Base-by-base conservation (phyloP, 768 basidiomycete genomes). In the Postia placenta region DNA sequence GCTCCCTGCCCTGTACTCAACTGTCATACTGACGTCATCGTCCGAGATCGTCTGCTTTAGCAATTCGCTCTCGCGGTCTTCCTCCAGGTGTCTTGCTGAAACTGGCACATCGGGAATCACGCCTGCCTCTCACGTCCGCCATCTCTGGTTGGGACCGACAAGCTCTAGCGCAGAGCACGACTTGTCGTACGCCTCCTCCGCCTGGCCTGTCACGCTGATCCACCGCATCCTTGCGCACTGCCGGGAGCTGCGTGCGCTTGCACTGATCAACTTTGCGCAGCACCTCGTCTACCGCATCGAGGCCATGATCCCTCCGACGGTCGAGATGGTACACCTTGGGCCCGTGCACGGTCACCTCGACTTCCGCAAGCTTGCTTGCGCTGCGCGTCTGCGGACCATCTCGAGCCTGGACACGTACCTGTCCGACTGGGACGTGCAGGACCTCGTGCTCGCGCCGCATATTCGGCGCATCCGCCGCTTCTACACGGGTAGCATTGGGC, bases 321-420 rank as follows among this genome's bases (percentile, higher is more conserved):
- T 73, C 26, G 52, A 64, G 26, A 52, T 59, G 17, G 60, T 72
- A 14, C 55, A 60, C 11, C 55, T 71, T 27, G 71, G 67, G 1
- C 69, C 69, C 2, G 54, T 66, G 23, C 69, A 71, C 53, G 70
- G 70, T 7, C 48, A 63, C 7, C 60, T 69, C 38, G 60, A 64
- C 52, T 45, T 44, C 38, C 40, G 42, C 14, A 47, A 61, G n/a
- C 55, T 71, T 19, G 56, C 48, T 9, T 60, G 60, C 41, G 42
- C 47, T 5, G 26, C 41, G 25, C 38, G 40, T 9, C 47, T 70
- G 27, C 52, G 53, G 24, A 46, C 48, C 35, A 63, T 71, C 51
- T 68, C 68, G n/a, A 70, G 67, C 47, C 53, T 52, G 7, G 55
- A 61, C 12, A 66, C 66, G 15, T 66, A 58, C 55, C 64, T 71